Base-by-base conservation (phyloP, 176 grass and related monocot species). In the Dendrocalamus sinicus region DNA sequence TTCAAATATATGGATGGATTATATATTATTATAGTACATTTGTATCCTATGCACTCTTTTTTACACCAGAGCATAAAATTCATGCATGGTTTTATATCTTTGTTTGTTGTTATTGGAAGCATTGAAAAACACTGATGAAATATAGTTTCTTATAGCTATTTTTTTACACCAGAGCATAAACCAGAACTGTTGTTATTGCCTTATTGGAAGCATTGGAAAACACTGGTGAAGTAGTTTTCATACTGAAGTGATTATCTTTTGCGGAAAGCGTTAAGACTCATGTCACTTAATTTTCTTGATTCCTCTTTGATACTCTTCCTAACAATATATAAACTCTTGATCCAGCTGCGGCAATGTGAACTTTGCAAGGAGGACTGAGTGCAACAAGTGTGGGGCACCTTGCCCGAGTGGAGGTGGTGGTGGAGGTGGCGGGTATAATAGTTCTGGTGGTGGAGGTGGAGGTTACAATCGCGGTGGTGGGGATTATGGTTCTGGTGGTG, bases 271-370 rank as follows among this genome's bases (percentile, higher is more conserved):
- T 71, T 1, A 22, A 19, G 28, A 64, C 58, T 16, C 5, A 0
- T 16, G 26, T 35, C 28, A 15, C 63, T 66, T 8, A 35, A 8
- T 16, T 66, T 66, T 66, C 6, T 16, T 66, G 63, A 15, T 16
- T 52, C 59, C 16, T 52, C 3, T 17, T 52, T 30, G 47, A 16
- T 73, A 51, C 6, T 73, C 45, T 87, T 87, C 58, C 28, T 90
- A 48, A 83, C 24, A 48, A 57, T 28, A 10, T 78, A 35, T 77
- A 37, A 67, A 74, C 64, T 87, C 17, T 81, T 87, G 59, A 61
- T 86, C 51, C 82, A 99, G 97, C 63, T 99, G 97, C n/a, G 92
- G 92, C 47, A 99, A 99, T 39, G 67, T 99, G 85, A 99, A 99
- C 86, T 99, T 99, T 52, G 97, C 97, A 9, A 94, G 97, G 80